Evolutionary conservation across 208 protist species (phyloP), one percentile per base, ranked within the genome.

Genomic region (Trypanosoma brucei): DNA sequence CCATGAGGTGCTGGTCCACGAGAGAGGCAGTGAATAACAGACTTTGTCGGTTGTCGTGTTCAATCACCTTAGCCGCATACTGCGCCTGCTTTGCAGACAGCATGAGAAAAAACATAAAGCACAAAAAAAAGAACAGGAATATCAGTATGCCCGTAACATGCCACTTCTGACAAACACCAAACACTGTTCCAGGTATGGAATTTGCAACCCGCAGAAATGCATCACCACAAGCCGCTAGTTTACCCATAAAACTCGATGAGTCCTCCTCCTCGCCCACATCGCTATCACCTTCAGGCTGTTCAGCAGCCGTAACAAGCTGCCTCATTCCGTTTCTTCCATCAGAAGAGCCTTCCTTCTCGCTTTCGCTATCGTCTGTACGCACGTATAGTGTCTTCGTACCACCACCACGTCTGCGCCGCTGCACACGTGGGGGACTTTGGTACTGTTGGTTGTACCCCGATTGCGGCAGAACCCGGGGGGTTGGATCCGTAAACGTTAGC

Each of bases 101-200:
- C 13, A 57, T 22, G 33, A 91, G 62, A 3, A 82, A n/a, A 33
- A 88, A 82, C 3, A 86, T 79, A 55, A 81, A 59, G 0, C 82
- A 59, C 30, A 89, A 55, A 22, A 86, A 57, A 62, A 90, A 80
- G 45, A 83, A 92, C 9, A 88, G 39, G 39, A 92, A 78, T 0
- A 92, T 65, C 14, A 84, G 40, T 1, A 72, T 49, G 3, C 56
- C 68, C 11, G 55, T 62, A 7, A 59, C 33, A 42, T 37, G 33
- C 30, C 38, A 33, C 14, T 31, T 39, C 1, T 50, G 30, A 34
- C 44, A 58, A 33, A 44, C 8, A 1, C 5, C 9, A 11, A 45
- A 37, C 30, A 67, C 11, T 40, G 65, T 7, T 1, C 30, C 49
- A 3, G 54, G 48, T n/a, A 67, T 5, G 1, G 44, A 1, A 44